Evolutionary conservation across 805 yeast species (phyloP), one percentile per base, ranked within the genome.

Genomic region (Wickerhamomyces subpelliculosus): DNA sequence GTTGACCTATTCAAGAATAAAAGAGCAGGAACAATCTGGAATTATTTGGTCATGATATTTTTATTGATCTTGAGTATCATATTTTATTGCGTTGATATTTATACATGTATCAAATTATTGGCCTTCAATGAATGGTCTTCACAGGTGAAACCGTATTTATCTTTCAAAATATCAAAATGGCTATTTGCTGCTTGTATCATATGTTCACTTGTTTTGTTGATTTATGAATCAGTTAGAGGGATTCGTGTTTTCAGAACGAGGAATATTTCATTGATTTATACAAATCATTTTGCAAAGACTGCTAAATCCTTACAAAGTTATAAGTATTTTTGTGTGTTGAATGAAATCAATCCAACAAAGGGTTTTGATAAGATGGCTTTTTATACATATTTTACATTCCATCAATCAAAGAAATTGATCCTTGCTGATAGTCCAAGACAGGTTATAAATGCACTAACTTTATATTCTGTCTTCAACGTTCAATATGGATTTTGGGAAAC

Each of bases 401-500:
- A 82, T 48, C 73, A 75, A 37, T 81, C 76, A 46, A 49, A 83
- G 12, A 63, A 75, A 32, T 70, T 86, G 47, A 49, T 86, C 9
- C 63, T 84, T 32, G 88, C 95, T 0, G 95, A 87, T 48, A 71
- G 88, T 14, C 96, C 96, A 19, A 75, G 96, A 60, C 96, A 87
- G 60, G 80, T 84, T 2, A 73, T 87, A 44, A 87, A 87, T 54
- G 83, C 88, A 21, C 64, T 84, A 47, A 85, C 96, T 0, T 61
- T 82, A 17, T 73, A 69, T 60, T 70, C 78, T 3, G 74, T 72
- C 5, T 52, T 72, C 16, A 52, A 69, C 12, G 49, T 61, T 14
- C 54, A 55, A 26, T 41, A 51, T 7, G 56, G 51, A 13, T 57
- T 68, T 37, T 41, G 46, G 47, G 41, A 40, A 1, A 75, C 78